Evolutionary conservation across 108 stramenopile genomes (phyloP).

Genomic region (Asterionellopsis glacialis): DNA sequence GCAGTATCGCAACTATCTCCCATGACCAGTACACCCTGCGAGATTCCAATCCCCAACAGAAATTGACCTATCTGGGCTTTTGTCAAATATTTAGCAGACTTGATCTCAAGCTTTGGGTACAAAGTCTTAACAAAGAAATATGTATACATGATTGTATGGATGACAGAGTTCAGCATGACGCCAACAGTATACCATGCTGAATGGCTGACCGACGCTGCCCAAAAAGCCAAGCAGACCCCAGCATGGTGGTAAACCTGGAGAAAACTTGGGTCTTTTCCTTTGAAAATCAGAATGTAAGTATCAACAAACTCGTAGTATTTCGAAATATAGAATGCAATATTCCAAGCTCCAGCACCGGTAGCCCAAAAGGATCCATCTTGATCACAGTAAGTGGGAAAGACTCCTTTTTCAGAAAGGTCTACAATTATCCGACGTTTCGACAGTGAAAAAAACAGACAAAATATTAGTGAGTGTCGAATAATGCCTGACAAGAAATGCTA

Average conservation of each 20-base stretch:
- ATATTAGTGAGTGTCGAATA: no score
- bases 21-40: slow-evolving; percentile 23
- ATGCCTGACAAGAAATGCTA: no score
- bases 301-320: slow-evolving; percentile 64
- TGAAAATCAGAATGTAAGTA: slow-evolving; percentile 54
- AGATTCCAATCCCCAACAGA: slow-evolving; percentile 35
- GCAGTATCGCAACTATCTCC: slow-evolving; percentile 30
- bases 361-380: slow-evolving; percentile 30
- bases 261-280: slow-evolving; percentile 27
- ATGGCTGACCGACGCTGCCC: slow-evolving; percentile 33
- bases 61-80: slow-evolving; percentile 54
- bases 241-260: slow-evolving; percentile 52
- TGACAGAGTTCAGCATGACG: slow-evolving; percentile 40
- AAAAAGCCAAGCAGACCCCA: slow-evolving; percentile 36
- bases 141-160: slow-evolving; percentile 52
- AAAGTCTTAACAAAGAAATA: slow-evolving; percentile 53
- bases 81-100: slow-evolving; percentile 39
- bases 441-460: no score
- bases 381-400: slow-evolving; percentile 40
- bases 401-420: slow-evolving; percentile 26
- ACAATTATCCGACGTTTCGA: background rate
- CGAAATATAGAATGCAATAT: slow-evolving; percentile 42
- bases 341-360: slow-evolving; percentile 48
- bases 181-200: slow-evolving; percentile 32
- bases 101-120: slow-evolving; percentile 31